Percentiles rank a stretch among this genome's conserved stretches.
These are phyloP conservation scores for Eragrostis nindensis DNA, from an alignment of 176 grass and related monocot species.

Conservation along the genomic window DNA sequence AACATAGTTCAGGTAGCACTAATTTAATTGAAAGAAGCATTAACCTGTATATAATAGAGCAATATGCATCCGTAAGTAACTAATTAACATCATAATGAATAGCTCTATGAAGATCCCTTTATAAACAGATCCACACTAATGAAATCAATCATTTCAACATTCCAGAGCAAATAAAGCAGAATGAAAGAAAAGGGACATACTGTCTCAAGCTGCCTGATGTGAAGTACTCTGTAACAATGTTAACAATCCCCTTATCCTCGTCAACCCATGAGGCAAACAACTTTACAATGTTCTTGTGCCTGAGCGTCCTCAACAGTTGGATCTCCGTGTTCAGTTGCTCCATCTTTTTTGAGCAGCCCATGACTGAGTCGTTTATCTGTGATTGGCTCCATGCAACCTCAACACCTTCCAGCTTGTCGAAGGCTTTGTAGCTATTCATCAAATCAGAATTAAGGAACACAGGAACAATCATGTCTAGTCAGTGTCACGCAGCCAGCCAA, in stretches of 20 bases:
- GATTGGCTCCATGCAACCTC: conserved; percentile 65
- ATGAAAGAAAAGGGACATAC: conserved; percentile 31
- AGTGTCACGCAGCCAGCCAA: neutral
- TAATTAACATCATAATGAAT: neutral
- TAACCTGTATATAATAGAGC: neutral
- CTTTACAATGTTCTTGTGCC: conserved; percentile 57
- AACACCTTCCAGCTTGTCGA: conserved; percentile 60
- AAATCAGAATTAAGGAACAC: conserved; percentile 35
- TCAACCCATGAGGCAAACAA: conserved; percentile 58
- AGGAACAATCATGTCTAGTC: neutral
- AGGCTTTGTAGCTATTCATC: conserved; percentile 61
- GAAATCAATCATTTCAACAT: neutral
- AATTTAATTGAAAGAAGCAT: neutral
- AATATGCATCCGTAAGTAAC: neutral
- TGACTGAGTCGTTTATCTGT: conserved; percentile 44
- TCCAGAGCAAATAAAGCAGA: neutral
- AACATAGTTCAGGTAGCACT: neutral
- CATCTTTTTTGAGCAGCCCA: conserved; percentile 48
- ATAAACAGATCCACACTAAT: neutral
- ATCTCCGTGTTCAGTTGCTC: conserved; percentile 50
- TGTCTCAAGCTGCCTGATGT: conserved; percentile 62
- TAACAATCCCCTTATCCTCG: conserved; percentile 42
- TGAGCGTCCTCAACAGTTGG: conserved; percentile 37
- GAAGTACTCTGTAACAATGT: conserved; percentile 66
- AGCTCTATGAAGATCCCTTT: neutral